Evolutionary conservation across 257 asterid species (phyloP), one percentile per base, ranked within the genome.

Genomic region (Echium plantagineum): DNA sequence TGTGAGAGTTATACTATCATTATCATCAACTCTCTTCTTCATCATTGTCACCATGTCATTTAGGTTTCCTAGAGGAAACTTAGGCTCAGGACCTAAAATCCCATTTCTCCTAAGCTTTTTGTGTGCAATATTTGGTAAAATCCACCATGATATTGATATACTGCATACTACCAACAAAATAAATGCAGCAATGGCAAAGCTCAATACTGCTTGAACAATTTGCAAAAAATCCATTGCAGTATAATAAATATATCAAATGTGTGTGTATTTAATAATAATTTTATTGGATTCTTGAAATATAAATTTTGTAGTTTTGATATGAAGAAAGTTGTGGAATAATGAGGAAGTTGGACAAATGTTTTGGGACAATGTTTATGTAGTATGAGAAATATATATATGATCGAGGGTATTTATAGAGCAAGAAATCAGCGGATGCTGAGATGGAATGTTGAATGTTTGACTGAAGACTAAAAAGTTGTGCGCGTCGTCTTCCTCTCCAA

Each of bases 11-110:
- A 52, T 69, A 42, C 3, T 17, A 13, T 42, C 3, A 42, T 12
- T n/a, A 5, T 20, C 2, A n/a, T n/a, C 4, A 26, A 26, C 30
- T 56, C 9, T n/a, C 35, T 55, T 32, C 58, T 38, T 77, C 55
- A 64, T 82, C 78, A 89, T 86, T 55, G 31, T 77, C 55, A 64
- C 81, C 78, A 89, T 86, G 24, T 77, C 85, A 1, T 56, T 68
- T 59, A 83, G 64, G 75, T 91, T 91, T 60, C 98, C 98, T 0
- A 85, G 19, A 64, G 98, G 98, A 49, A 91, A 91, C 63, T 62
- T 67, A 5, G 98, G 98, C 28, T 52, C 66, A 15, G 98, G 98
- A 46, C 98, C 98, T 0, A 66, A 59, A 69, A 91, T 84, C n/a
- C 98, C 98, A 75, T 84, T 85, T 20, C 74, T 69, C 66, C 63